Conservation (phyloP, 2,329 filamentous ascomycete species). For the Fusarium tanahbumbuense region DNA sequence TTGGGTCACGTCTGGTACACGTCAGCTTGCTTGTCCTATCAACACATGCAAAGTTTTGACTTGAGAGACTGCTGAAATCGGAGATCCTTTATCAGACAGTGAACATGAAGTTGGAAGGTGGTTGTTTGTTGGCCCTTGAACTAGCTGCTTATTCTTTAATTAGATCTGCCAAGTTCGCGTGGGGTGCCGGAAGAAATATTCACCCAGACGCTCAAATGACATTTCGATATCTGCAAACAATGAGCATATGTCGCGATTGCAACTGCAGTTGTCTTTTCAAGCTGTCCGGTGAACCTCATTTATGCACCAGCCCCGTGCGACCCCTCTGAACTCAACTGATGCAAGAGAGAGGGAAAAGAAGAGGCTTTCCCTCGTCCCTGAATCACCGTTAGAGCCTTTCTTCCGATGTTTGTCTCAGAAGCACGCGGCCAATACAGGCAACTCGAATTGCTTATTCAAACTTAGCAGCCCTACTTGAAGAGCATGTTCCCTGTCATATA, state of each 20-base stretch:
- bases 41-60: not conserved
- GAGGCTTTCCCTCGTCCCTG: not conserved
- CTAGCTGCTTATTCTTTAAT: constrained; percentile 19
- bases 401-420: constrained; percentile 39
- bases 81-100: constrained; percentile 1
- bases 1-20: constrained; percentile 28
- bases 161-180: constrained; percentile 10
- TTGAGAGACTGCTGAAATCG: constrained; percentile 4
- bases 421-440: constrained; percentile 30
- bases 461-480: constrained; percentile 30
- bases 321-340: not conserved
- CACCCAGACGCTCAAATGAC: not conserved
- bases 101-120: not conserved
- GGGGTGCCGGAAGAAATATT: constrained; percentile 2
- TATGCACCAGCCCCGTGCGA: not conserved
- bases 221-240: not conserved
- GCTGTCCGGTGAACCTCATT: not conserved
- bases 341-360: constrained; percentile 6
- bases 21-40: constrained; percentile 30
- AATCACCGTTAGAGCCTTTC: constrained; percentile 11
- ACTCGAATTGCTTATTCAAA: constrained; percentile 33
- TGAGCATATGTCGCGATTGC: constrained; percentile 8
- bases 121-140: constrained; percentile 1
- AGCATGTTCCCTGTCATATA: constrained; percentile 28
- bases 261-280: not conserved